A percentile compares a stretch with the other conserved stretches of the same genome.
phyloP scores from a whole-genome alignment of 2,329 filamentous ascomycete species.

The Monosporascus sp. region DNA sequence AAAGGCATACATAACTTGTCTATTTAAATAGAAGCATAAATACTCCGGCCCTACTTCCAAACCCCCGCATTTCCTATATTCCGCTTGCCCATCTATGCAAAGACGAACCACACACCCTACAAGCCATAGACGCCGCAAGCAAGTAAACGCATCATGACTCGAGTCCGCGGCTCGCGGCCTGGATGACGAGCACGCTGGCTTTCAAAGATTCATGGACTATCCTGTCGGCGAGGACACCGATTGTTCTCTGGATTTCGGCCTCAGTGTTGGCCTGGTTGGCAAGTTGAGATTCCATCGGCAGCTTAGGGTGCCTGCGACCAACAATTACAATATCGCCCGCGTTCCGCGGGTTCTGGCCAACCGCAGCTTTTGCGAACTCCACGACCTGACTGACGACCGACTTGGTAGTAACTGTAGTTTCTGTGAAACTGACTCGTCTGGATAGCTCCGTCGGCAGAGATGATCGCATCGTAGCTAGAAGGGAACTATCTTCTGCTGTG shows the following conservation, averaged over 20 bases:
- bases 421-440: constrained; percentile 40
- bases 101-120: too few species aligned
- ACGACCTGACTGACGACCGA: constrained; percentile 41
- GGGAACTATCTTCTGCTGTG: constrained; percentile 28
- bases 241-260: constrained; percentile 41
- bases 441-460: constrained; percentile 27
- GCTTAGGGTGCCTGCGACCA: constrained; percentile 45
- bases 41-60: too few species aligned
- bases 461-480: constrained; percentile 29
- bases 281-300: constrained; percentile 16
- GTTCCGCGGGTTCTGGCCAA: constrained; percentile 57
- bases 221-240: constrained; percentile 56
- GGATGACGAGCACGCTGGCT: constrained; percentile 65
- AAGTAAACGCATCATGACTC: constrained; percentile 6
- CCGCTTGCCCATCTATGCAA: too few species aligned
- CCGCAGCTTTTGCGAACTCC: constrained; percentile 49
- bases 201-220: constrained; percentile 54
- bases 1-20: too few species aligned
- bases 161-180: constrained; percentile 40
- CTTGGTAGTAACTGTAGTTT: constrained; percentile 36
- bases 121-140: too few species aligned
- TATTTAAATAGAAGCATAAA: too few species aligned
- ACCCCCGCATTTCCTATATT: too few species aligned
- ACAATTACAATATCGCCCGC: constrained; percentile 67
- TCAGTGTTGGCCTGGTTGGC: constrained; percentile 18